phyloP scores from a whole-genome alignment of 805 yeast species.

The Helenozyma baotianmanensis region DNA sequence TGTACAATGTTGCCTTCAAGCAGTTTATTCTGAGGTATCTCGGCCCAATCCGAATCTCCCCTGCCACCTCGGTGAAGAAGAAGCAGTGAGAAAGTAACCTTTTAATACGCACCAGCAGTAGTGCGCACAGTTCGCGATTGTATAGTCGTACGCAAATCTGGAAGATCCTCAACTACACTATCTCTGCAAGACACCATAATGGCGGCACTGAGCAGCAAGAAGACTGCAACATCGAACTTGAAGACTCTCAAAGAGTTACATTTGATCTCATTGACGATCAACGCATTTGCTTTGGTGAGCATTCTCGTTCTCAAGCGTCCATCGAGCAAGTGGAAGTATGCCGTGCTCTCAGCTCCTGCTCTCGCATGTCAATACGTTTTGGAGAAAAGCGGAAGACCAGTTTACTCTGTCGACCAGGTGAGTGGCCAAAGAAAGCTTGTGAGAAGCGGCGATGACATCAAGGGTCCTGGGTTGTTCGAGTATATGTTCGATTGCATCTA shows the following conservation, averaged over 20 bases:
- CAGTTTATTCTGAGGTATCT: conserved; percentile 14
- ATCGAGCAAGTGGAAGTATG: conserved; percentile 16
- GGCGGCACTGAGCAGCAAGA: conserved; percentile 58
- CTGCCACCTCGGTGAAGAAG: conserved; percentile 10
- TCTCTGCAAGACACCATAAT: conserved; percentile 30
- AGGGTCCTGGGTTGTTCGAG: conserved; percentile 62
- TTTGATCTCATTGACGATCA: conserved; percentile 20
- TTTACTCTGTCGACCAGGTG: conserved; percentile 31
- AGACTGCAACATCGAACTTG: conserved; percentile 41
- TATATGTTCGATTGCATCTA: conserved; percentile 69
- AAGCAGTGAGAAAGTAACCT: conserved; percentile 2
- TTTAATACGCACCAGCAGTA: too few relatives aligned
- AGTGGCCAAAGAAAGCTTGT: conserved; percentile 36
- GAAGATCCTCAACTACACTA: too few relatives aligned
- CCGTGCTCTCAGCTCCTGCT: conserved; percentile 33
- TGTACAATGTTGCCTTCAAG: conserved; percentile 21
- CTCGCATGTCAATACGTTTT: conserved; percentile 46
- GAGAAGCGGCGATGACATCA: conserved; percentile 56
- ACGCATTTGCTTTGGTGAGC: conserved; percentile 9
- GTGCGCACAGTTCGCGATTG: too few relatives aligned
- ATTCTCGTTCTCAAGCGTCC: conserved; percentile 13
- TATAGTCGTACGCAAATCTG: too few relatives aligned
- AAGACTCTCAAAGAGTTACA: conserved; percentile 38
- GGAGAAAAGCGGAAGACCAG: conserved; percentile 61
- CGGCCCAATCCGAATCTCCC: conserved; percentile 21